Percentiles rank a stretch among this genome's conserved stretches.
These are phyloP conservation scores for Candida parachauliodes DNA, from an alignment of 805 yeast species.

Conservation along the genomic window DNA sequence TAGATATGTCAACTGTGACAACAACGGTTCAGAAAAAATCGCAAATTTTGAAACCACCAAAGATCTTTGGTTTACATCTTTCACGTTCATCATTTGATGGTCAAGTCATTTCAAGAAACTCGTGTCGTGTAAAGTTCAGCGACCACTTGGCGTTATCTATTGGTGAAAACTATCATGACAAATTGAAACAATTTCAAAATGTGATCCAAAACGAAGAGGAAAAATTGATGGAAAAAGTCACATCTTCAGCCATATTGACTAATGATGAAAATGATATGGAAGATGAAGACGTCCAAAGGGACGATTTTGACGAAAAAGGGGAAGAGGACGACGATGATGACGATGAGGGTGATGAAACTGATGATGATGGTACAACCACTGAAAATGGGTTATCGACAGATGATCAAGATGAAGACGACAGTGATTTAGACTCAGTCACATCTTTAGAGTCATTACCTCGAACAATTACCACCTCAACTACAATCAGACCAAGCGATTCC, in stretches of 20 bases:
- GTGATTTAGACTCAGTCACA: constrained; percentile 17
- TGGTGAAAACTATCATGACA: constrained; percentile 38
- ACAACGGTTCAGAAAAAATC: constrained; percentile 69
- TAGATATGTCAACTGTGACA: constrained; percentile 44
- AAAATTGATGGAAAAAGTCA: constrained; percentile 11
- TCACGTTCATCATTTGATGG: constrained; percentile 80
- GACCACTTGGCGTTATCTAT: constrained; percentile 51
- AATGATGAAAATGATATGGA: constrained; percentile 29
- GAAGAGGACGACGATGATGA: constrained; percentile 26
- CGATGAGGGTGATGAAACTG: constrained; percentile 15
- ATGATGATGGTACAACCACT: constrained; percentile 17
- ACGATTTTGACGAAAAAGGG: constrained; percentile 35
- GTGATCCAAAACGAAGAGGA: constrained; percentile 14
- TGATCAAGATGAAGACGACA: constrained; percentile 14
- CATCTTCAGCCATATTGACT: constrained; percentile 21
- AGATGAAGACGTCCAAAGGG: constrained; percentile 33
- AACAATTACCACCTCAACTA: constrained; percentile 6
- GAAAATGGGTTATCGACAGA: constrained; percentile 12
- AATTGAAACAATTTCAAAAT: constrained; percentile 33
- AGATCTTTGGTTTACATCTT: constrained; percentile 71
- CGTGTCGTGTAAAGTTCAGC: constrained; percentile 66
- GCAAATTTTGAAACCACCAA: constrained; percentile 62
- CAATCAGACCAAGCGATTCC: constrained; percentile 3
- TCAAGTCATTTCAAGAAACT: constrained; percentile 63
- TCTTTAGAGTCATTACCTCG: constrained; percentile 16